Percentiles rank a stretch among this genome's conserved stretches.
phyloP scores from a whole-genome alignment of 2,329 filamentous ascomycete species.

The Orbilia quercus region DNA sequence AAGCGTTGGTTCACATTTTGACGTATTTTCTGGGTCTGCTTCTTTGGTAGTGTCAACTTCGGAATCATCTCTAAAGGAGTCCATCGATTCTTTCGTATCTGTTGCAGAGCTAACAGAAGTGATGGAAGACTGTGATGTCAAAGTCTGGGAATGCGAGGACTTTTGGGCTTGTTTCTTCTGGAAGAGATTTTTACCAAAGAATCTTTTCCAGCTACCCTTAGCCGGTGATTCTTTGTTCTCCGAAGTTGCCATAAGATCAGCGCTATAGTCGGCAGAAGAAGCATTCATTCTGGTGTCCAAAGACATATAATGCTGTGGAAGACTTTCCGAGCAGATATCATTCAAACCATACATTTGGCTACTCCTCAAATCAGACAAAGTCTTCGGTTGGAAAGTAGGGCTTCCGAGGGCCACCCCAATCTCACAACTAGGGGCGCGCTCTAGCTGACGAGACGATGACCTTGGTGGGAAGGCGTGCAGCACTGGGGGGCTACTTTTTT shows the following conservation, averaged over 20 bases:
- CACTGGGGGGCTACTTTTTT: conserved; percentile 44
- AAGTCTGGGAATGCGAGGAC: conserved; percentile 33
- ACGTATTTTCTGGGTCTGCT: conserved; percentile 8
- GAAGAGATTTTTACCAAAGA: conserved; percentile 69
- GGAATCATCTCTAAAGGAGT: conserved; percentile 29
- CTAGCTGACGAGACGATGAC: conserved; percentile 40
- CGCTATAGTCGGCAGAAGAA: not conserved
- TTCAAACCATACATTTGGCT: conserved; percentile 38
- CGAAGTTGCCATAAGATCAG: not conserved
- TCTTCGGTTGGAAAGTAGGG: conserved; percentile 65
- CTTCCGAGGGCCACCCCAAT: conserved; percentile 82
- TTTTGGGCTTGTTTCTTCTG: conserved; percentile 62
- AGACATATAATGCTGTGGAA: conserved; percentile 49
- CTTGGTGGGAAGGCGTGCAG: conserved; percentile 46
- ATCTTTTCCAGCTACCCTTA: conserved; percentile 70
- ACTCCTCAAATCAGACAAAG: conserved; percentile 34
- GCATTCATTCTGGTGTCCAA: conserved; percentile 19
- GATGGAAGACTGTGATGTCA: conserved; percentile 57
- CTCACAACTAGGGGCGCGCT: conserved; percentile 31
- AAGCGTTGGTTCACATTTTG: conserved; percentile 24
- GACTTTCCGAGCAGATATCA: conserved; percentile 11
- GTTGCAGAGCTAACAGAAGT: conserved; percentile 60
- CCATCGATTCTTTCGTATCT: conserved; percentile 40
- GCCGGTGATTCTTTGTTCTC: conserved; percentile 41
- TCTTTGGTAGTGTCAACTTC: conserved; percentile 13